phyloP scores from a whole-genome alignment of 495 filamentous ascomycete species.

The Ramalina intermedia region DNA sequence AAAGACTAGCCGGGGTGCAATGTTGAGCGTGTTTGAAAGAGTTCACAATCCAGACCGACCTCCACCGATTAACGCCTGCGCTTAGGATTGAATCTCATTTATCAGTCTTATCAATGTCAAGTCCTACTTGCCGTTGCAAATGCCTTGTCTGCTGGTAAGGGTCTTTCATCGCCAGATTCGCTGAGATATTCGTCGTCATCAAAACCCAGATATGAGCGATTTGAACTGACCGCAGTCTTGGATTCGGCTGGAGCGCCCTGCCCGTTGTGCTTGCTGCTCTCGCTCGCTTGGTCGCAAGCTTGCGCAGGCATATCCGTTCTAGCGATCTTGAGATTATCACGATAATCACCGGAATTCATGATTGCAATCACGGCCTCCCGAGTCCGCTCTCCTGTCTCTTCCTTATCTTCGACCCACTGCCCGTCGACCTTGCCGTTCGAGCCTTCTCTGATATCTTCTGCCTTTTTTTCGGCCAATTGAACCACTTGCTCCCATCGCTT shows the following conservation, averaged over 20 bases:
- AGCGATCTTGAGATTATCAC: constrained; percentile 32
- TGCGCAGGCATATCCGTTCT: constrained; percentile 39
- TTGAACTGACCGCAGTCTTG: constrained; percentile 18
- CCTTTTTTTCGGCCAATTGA: constrained; percentile 61
- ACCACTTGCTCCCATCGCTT: constrained; percentile 75
- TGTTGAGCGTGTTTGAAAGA: background rate
- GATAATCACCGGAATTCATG: constrained; percentile 48
- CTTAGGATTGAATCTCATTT: background rate
- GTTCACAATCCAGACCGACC: background rate
- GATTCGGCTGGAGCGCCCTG: constrained; percentile 14
- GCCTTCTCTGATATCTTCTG: constrained; percentile 63
- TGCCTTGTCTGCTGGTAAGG: constrained; percentile 1
- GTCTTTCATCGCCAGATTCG: constrained; percentile 51
- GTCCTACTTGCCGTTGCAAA: background rate
- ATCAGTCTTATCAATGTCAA: background rate
- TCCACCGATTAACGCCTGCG: background rate
- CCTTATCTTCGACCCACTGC: constrained; percentile 87
- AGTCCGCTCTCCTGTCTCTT: constrained; percentile 68
- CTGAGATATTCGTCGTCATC: constrained; percentile 88
- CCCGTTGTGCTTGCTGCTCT: constrained; percentile 29
- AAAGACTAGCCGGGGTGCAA: background rate
- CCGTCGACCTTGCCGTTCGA: constrained; percentile 62
- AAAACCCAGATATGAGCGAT: constrained; percentile 60
- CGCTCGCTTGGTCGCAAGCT: constrained; percentile 24
- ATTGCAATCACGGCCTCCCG: constrained; percentile 68